Conservation (phyloP, 352 stramenopile species). For the Phytophthora constricta region DNA sequence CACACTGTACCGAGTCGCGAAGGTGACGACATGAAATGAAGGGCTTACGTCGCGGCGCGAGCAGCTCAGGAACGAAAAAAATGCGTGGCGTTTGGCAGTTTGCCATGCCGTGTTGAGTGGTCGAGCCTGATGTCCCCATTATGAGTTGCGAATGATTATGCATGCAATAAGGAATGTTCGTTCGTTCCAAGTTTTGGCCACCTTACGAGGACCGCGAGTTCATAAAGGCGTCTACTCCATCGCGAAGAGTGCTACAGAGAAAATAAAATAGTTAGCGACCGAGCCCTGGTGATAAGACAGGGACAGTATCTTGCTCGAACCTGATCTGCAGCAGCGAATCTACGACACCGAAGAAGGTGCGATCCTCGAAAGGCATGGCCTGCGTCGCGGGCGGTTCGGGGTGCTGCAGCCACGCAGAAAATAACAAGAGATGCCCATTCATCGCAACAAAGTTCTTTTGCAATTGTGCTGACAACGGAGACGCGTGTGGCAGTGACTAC, state of each 20-base stretch:
- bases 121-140: slow-evolving; percentile 17
- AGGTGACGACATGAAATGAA: slow-evolving; percentile 42
- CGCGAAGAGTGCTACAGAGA: slow-evolving; percentile 53
- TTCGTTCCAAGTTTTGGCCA: slow-evolving; percentile 5
- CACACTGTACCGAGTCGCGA: slow-evolving; percentile 80
- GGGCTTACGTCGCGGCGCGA: slow-evolving; percentile 5
- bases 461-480: slow-evolving; percentile 19
- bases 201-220: slow-evolving; percentile 34
- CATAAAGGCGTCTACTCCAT: slow-evolving; percentile 76
- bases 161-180: slow-evolving; percentile 7
- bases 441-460: slow-evolving; percentile 50
- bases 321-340: slow-evolving; percentile 81
- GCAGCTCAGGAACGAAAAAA: slow-evolving; percentile 8
- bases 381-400: slow-evolving; percentile 76
- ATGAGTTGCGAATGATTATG: slow-evolving; percentile 24
- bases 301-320: slow-evolving; percentile 27
- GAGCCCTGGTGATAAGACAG: slow-evolving; percentile 1
- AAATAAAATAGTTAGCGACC: slow-evolving; percentile 13
- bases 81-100: not conserved
- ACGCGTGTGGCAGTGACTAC: slow-evolving; percentile 52
- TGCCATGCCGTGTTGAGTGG: slow-evolving; percentile 2
- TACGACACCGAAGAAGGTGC: slow-evolving; percentile 73
- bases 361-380: slow-evolving; percentile 66
- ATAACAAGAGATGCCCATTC: slow-evolving; percentile 70
- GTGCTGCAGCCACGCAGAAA: slow-evolving; percentile 78